Conservation (phyloP, 345 rosid genomes). For the Raphanus sativus region DNA sequence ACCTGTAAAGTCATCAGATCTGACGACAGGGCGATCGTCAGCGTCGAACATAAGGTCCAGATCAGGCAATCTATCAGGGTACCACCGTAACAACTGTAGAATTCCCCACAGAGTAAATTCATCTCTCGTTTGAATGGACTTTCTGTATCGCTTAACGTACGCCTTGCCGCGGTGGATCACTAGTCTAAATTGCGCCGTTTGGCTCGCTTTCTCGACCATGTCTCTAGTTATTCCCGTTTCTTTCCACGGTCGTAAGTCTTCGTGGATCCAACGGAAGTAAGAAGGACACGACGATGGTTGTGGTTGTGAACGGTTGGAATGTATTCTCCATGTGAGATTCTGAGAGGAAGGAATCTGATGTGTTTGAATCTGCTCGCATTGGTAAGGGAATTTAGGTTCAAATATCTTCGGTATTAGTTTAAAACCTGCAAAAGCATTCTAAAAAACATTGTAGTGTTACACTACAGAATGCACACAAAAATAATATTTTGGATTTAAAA, state of each 20-base stretch:
- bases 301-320: constrained; percentile 24
- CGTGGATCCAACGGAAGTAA: constrained; percentile 79
- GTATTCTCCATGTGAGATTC: not conserved
- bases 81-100: constrained; percentile 64
- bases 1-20: constrained; percentile 36
- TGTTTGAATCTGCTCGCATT: constrained; percentile 19
- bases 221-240: constrained; percentile 53
- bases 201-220: constrained; percentile 49
- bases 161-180: constrained; percentile 54
- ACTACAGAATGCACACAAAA: not conserved
- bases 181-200: constrained; percentile 60
- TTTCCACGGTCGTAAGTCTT: constrained; percentile 68
- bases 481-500: not conserved
- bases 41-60: constrained; percentile 72
- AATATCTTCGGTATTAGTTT: not conserved
- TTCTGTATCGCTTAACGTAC: constrained; percentile 52
- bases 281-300: constrained; percentile 47
- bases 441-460: not conserved
- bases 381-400: constrained; percentile 20
- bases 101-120: constrained; percentile 65
- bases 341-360: not conserved
- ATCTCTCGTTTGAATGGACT: constrained; percentile 50
- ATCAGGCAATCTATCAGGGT: constrained; percentile 62
- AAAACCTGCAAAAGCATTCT: constrained; percentile 17
- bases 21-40: constrained; percentile 51